Percentiles rank a stretch among this genome's conserved stretches.
phyloP scores from a whole-genome alignment of 352 stramenopile genomes.

The Globisporangium lucens region DNA sequence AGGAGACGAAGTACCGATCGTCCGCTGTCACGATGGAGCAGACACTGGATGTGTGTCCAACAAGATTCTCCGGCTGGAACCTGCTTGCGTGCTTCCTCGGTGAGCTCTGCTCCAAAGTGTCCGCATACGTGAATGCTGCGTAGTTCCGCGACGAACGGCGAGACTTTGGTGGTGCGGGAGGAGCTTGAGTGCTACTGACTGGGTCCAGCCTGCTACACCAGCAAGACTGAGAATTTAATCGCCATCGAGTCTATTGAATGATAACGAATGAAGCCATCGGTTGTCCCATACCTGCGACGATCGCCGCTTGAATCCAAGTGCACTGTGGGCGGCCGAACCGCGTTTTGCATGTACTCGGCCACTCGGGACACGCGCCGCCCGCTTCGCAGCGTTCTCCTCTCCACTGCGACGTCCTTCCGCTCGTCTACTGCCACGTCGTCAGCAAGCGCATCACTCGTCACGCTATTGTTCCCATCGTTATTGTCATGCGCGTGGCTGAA shows the following conservation, averaged over 20 bases:
- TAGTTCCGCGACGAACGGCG: slow-evolving; percentile 9
- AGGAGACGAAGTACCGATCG: slow-evolving; percentile 60
- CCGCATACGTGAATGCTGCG: background rate
- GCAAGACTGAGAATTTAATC: background rate
- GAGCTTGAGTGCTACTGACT: background rate
- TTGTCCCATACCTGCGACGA: background rate
- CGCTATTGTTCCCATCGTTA: slow-evolving; percentile 7
- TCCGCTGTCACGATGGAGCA: slow-evolving; percentile 48
- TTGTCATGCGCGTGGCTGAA: background rate
- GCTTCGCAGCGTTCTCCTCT: background rate
- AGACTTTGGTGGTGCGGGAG: slow-evolving; percentile 10
- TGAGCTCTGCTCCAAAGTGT: background rate
- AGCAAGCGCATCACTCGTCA: background rate
- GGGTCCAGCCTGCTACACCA: background rate
- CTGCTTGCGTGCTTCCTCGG: slow-evolving; percentile 7
- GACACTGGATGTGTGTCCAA: slow-evolving; percentile 62
- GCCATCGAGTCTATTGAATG: background rate
- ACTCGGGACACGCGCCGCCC: slow-evolving; percentile 5
- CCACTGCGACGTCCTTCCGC: background rate
- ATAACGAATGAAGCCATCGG: background rate
- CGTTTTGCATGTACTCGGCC: background rate
- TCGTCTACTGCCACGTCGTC: background rate
- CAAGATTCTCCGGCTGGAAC: slow-evolving; percentile 36
- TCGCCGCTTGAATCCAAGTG: background rate
- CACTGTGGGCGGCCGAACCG: background rate